Base-by-base conservation (phyloP, 805 yeast genomes). In the Wickerhamomyces canadensis region DNA sequence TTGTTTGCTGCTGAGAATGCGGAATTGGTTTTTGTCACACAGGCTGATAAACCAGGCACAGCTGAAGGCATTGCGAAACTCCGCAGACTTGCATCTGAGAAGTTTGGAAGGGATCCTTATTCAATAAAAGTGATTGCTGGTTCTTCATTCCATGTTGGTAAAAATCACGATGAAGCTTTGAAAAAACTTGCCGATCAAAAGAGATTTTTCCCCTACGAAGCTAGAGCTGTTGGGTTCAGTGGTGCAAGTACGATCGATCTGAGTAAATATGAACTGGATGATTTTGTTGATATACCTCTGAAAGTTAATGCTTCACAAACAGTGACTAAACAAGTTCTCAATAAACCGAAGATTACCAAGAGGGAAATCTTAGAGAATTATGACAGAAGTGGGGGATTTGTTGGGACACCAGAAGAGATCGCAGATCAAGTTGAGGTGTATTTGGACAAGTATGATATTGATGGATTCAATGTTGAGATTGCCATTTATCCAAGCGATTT, bases 1-100 rank as follows among this genome's bases (percentile, higher is more conserved):
- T 60, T 57, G 5, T 61, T 63, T 45, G 72, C 70, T 7, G 71
- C 73, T 13, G 58, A 59, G 36, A 59, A 61, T 47, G 71, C 70
- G 2, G 72, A 67, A 40, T 57, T 55, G 4, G 61, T 64, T 5
- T 65, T 64, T 35, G 47, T 64, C 14, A 49, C 54, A 18, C 50
- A 52, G 11, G 54, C 51, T 36, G 44, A 60, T 31, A 64, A 68
- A 16, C 57, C 52, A 31, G 43, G 35, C 19, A 47, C 60, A 33
- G 50, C 49, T 16, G 49, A 44, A 17, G 42, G 39, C 14, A 17
- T 27, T 17, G n/a, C 25, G 16, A 43, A 57, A 25, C 56, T 62
- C 25, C 46, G 49, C 18, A 57, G 54, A 10, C 29, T 55, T 1
- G 67, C 67, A 5, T 40, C 40, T 16, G 58, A 51, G 26, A 54